Evolutionary conservation across 352 stramenopile species (phyloP).

Genomic region (Pythium sukuiense): DNA sequence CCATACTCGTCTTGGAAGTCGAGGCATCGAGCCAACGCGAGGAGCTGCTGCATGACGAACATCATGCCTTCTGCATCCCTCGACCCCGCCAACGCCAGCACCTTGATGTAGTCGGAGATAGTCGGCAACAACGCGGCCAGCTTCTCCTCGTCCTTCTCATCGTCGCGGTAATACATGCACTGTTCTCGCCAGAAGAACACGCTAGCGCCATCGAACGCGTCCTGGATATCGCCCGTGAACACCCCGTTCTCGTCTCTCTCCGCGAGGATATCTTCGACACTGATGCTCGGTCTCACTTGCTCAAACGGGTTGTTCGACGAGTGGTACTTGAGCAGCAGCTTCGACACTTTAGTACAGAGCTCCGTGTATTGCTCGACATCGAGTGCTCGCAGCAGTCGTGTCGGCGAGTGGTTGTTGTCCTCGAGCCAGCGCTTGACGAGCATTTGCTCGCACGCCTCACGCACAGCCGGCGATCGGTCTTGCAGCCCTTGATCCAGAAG

Average conservation of each 20-base stretch:
- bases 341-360: conserved; percentile 51
- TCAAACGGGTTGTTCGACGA: conserved; percentile 18
- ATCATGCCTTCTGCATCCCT: conserved; percentile 48
- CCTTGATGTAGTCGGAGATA: conserved; percentile 71
- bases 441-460: conserved; percentile 65
- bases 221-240: conserved; percentile 14
- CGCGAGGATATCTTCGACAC: conserved; percentile 11
- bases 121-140: conserved; percentile 51
- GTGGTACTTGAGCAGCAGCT: conserved; percentile 46
- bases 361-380: conserved; percentile 64
- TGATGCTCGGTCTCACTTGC: conserved; percentile 10
- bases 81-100: conserved; percentile 47
- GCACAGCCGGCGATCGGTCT: conserved; percentile 54
- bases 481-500: conserved; percentile 75
- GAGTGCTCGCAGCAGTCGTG: conserved; percentile 54
- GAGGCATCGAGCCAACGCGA: conserved; percentile 58
- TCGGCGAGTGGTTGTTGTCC: conserved; percentile 48
- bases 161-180: conserved; percentile 68
- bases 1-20: conserved; percentile 85
- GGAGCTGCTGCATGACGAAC: conserved; percentile 70
- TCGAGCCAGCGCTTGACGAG: conserved; percentile 70
- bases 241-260: conserved; percentile 33
- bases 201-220: conserved; percentile 33
- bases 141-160: conserved; percentile 60
- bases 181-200: conserved; percentile 85